These are phyloP conservation scores for Vigna trinervia DNA, from an alignment of 306 rosid genomes.

Conservation along the genomic window DNA sequence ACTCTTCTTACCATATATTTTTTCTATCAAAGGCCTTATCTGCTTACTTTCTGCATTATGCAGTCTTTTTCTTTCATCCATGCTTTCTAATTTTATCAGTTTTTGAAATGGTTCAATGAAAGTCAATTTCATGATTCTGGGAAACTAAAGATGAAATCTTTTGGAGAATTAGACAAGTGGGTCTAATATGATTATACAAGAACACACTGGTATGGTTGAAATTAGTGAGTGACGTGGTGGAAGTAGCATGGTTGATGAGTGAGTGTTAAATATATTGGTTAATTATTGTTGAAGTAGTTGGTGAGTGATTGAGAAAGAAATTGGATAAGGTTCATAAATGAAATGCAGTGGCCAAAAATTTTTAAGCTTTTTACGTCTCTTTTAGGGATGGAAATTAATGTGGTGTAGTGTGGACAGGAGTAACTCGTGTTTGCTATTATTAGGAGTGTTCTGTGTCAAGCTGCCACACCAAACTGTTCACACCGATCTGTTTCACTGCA, in stretches of 20 bases:
- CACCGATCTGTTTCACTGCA: not conserved
- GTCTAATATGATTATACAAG: too few relatives aligned
- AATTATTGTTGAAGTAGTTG: conserved; percentile 9
- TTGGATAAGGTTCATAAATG: conserved; percentile 30
- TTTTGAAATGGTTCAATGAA: too few relatives aligned
- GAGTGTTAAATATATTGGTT: not conserved
- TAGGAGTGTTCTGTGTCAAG: not conserved
- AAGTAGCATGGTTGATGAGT: conserved; percentile 13
- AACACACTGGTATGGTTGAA: too few relatives aligned
- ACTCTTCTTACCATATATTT: conserved; percentile 9
- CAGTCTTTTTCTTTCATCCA: too few relatives aligned
- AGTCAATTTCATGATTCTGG: too few relatives aligned
- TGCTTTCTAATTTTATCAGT: too few relatives aligned
- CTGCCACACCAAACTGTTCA: not conserved
- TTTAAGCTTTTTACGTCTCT: not conserved
- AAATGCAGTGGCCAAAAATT: conserved; percentile 28
- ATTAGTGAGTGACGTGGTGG: too few relatives aligned
- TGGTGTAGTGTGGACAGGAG: conserved; percentile 1
- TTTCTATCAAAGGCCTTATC: conserved; percentile 12
- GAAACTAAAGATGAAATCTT: too few relatives aligned
- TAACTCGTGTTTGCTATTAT: not conserved
- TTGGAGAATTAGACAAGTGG: too few relatives aligned
- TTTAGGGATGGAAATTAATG: conserved; percentile 29
- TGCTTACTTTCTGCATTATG: not conserved
- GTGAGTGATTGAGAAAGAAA: conserved; percentile 30